Conservation (phyloP, 768 basidiomycete genomes). For the Rhizopogon rudus region DNA sequence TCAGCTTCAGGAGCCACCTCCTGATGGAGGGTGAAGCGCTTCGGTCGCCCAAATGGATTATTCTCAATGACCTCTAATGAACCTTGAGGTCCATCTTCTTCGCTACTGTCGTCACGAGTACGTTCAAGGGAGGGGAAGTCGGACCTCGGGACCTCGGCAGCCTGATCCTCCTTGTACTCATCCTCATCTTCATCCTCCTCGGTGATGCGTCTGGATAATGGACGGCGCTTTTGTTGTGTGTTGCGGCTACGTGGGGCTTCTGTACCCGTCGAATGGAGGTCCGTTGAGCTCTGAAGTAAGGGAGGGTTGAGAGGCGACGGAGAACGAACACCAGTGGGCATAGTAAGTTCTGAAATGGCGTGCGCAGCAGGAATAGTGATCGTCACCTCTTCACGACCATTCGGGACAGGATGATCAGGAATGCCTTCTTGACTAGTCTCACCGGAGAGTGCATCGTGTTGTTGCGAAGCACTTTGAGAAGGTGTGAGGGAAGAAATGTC, state of each 20-base stretch:
- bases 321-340: constrained; percentile 18
- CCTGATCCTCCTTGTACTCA: background rate
- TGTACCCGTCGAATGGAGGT: background rate
- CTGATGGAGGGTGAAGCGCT: constrained; percentile 6
- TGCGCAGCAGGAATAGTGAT: constrained; percentile 21
- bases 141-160: background rate
- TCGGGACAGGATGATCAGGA: constrained; percentile 2
- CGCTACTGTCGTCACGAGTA: constrained; percentile 11
- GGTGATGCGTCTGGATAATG: constrained; percentile 19
- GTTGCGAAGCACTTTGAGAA: constrained; percentile 74
- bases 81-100: constrained; percentile 10
- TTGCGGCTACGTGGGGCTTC: constrained; percentile 1
- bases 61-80: constrained; percentile 21
- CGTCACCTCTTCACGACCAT: constrained; percentile 9
- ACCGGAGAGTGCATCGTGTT: constrained; percentile 12
- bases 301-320: background rate
- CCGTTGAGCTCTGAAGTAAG: background rate
- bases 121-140: background rate
- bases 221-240: constrained; percentile 9
- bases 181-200: constrained; percentile 20
- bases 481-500: constrained; percentile 65
- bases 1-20: background rate
- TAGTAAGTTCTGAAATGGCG: constrained; percentile 19
- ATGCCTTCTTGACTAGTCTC: constrained; percentile 13
- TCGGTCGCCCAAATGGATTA: constrained; percentile 15